phyloP scores from a whole-genome alignment of 371 early-diverging fungal genomes.

The Mortierella sp. region DNA sequence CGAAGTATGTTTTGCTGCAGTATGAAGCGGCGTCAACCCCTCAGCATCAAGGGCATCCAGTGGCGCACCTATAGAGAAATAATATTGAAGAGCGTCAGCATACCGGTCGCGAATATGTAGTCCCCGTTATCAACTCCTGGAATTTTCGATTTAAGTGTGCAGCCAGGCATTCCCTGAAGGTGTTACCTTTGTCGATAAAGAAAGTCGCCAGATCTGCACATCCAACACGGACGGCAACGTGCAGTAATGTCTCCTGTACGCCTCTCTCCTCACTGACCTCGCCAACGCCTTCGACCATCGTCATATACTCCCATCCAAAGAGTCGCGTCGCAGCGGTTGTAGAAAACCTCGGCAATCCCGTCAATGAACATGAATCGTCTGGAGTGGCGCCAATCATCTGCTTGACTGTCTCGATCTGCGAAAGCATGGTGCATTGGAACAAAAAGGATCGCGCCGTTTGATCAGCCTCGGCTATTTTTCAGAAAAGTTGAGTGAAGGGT shows the following conservation, averaged over 20 bases:
- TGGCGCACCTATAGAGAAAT: constrained; percentile 27
- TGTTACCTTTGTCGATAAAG: constrained; percentile 52
- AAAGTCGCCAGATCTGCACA: constrained; percentile 68
- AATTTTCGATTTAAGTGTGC: not conserved
- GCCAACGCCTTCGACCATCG: constrained; percentile 55
- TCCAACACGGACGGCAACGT: constrained; percentile 75
- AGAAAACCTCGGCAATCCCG: constrained; percentile 41
- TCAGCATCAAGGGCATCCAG: constrained; percentile 53
- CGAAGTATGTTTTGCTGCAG: constrained; percentile 47
- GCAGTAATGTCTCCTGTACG: constrained; percentile 59
- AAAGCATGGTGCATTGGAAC: constrained; percentile 51
- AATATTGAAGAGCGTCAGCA: not conserved
- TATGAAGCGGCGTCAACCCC: constrained; percentile 55
- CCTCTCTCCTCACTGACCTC: constrained; percentile 56
- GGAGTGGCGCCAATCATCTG: constrained; percentile 50
- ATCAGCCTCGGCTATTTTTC: constrained; percentile 49
- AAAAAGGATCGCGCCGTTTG: constrained; percentile 54
- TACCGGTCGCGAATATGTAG: not conserved
- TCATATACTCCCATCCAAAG: constrained; percentile 55
- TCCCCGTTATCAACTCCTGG: not conserved
- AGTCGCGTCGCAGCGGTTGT: constrained; percentile 53
- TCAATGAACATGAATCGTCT: constrained; percentile 44
- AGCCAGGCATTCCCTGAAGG: not conserved
- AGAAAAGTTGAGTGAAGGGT: not conserved
- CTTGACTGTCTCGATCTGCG: constrained; percentile 55